Evolutionary conservation across 768 basidiomycete genomes (phyloP), one percentile per base, ranked within the genome.

Genomic region (Tulasnella calospora): DNA sequence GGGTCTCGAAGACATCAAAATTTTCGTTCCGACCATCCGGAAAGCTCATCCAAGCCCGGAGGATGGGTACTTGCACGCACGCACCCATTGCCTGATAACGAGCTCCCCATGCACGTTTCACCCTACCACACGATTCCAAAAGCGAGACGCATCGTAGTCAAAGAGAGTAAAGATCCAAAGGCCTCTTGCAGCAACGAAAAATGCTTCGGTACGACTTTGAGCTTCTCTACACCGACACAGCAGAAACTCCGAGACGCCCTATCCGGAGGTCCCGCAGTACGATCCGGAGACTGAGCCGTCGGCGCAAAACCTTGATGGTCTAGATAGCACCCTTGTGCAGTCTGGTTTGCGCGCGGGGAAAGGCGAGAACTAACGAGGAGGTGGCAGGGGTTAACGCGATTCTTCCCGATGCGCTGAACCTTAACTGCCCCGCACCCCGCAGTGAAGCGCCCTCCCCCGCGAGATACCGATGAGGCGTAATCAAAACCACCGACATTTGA

Each of bases 351-450:
- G 61, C 13, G 61, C n/a, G 61, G 61, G 61, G 30, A 35, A 15
- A 67, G 61, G 61, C 61, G 61, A 67, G 61, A 67, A 67, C 61
- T 9, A 67, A 67, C 61, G 61, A 27, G 51, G 61, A 67, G 61
- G 61, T 67, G 61, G 61, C 61, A 67, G 61, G 61, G 61, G 33
- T 17, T 19, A 33, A 67, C 9, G 61, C 61, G 61, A 67, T 67
- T 67, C 61, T 67, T 67, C 61, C 61, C 61, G 61, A 67, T 67
- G 30, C 17, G 5, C 13, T 67, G 61, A 67, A 67, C 61, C 61
- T 67, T 67, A 67, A 67, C 23, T 17, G 27, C 61, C 61, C 61
- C 61, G 33, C 12, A 33, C 61, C 51, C 51, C n/a, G 27, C 27
- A 57, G 9, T 27, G 10, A 6, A 13, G 51, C 15, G 21, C 57